These are phyloP conservation scores for Hypoxylon sp. DNA, from an alignment of 2,329 filamentous ascomycete genomes.

Conservation along the genomic window DNA sequence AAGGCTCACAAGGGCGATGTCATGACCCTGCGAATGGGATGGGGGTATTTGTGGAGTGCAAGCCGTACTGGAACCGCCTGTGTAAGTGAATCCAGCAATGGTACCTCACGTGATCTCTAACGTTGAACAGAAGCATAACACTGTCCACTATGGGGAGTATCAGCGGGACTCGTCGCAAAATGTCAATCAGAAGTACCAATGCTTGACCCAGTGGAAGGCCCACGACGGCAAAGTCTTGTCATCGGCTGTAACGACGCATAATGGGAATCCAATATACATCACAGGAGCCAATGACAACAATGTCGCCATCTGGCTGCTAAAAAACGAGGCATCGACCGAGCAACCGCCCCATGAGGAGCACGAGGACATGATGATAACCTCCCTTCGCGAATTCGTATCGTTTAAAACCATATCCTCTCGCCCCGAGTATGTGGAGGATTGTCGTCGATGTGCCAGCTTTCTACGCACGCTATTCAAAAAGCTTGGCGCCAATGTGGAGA, in stretches of 20 bases:
- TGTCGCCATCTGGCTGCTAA: slow-evolving; percentile 88
- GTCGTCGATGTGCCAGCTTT: slow-evolving; percentile 91
- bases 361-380: slow-evolving; percentile 74
- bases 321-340: slow-evolving; percentile 58
- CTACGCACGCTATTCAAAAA: slow-evolving; percentile 91
- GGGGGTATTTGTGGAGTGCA: slow-evolving; percentile 87
- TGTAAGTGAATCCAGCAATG: slow-evolving; percentile 63
- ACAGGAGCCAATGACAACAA: slow-evolving; percentile 94
- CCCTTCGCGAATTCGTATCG: slow-evolving; percentile 86
- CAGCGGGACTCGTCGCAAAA: slow-evolving; percentile 62
- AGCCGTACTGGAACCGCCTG: slow-evolving; percentile 90
- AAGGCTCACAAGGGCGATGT: slow-evolving; percentile 85
- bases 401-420: slow-evolving; percentile 93
- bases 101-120: slow-evolving; percentile 35
- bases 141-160: slow-evolving; percentile 72
- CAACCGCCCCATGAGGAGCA: slow-evolving; percentile 54
- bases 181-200: slow-evolving; percentile 85
- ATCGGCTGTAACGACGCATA: slow-evolving; percentile 79
- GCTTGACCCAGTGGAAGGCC: slow-evolving; percentile 81
- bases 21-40: slow-evolving; percentile 86
- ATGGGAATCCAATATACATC: slow-evolving; percentile 84
- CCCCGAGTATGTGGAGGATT: slow-evolving; percentile 89
- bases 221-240: slow-evolving; percentile 90
- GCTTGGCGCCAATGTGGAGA: slow-evolving; percentile 88
- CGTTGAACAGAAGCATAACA: slow-evolving; percentile 71